Conservation (phyloP, 805 yeast genomes). For the Metschnikowia amazonensis region DNA sequence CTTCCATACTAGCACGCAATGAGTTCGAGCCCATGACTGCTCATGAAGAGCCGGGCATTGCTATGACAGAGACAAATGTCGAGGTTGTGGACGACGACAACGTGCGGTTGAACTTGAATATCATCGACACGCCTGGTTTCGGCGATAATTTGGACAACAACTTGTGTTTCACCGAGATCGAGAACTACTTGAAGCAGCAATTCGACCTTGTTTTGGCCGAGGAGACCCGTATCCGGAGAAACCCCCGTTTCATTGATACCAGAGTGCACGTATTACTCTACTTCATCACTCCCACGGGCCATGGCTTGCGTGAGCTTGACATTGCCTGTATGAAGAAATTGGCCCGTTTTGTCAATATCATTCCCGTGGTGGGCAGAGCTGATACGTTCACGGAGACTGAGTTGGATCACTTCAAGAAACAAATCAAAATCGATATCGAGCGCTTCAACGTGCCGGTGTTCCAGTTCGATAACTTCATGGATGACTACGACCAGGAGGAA, state of each 20-base stretch:
- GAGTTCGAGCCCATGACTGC: constrained; percentile 61
- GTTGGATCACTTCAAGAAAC: constrained; percentile 54
- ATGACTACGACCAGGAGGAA: constrained; percentile 62
- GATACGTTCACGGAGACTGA: constrained; percentile 74
- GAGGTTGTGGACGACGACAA: constrained; percentile 61
- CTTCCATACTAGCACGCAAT: constrained; percentile 51
- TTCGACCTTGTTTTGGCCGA: constrained; percentile 77
- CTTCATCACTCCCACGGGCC: constrained; percentile 76
- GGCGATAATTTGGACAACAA: constrained; percentile 74
- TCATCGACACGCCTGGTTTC: constrained; percentile 72
- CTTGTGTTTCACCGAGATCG: constrained; percentile 62
- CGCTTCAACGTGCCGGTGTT: constrained; percentile 69
- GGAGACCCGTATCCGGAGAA: constrained; percentile 82
- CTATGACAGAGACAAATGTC: constrained; percentile 62
- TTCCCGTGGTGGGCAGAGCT: constrained; percentile 79
- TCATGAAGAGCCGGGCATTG: constrained; percentile 68
- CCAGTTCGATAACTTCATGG: constrained; percentile 55
- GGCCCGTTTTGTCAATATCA: constrained; percentile 70
- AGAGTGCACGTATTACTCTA: constrained; percentile 76
- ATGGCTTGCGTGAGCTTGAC: constrained; percentile 75
- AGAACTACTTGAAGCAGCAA: constrained; percentile 67
- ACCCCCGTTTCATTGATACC: constrained; percentile 75
- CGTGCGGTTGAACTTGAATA: constrained; percentile 51
- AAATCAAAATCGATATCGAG: constrained; percentile 59
- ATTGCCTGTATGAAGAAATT: constrained; percentile 64